Evolutionary conservation across 192 early-diverging fungal species (phyloP), one percentile per base, ranked within the genome.

Genomic region (Coemansia sp.): DNA sequence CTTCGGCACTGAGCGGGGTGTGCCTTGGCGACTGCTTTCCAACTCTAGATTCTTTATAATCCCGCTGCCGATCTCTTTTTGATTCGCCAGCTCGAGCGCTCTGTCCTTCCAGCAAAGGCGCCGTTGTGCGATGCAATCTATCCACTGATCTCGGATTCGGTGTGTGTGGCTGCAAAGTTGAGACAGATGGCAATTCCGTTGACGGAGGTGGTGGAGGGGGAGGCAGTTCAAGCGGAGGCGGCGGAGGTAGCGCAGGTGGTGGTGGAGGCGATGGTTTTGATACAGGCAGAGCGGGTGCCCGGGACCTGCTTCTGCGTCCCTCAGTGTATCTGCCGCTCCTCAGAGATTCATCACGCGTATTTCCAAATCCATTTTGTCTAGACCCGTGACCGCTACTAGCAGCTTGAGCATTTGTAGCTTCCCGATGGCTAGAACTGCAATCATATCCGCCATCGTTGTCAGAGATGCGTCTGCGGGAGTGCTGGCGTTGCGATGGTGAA

Each of bases 401-500:
- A 15, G n/a, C n/a, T 27, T 5, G 9, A 3, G 24, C 25, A 49
- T 1, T 13, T 14, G 47, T 12, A 11, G 18, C 34, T 37, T 37
- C 5, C 34, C 34, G 47, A 25, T 27, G 47, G 24, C 9, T 17
- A 43, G 45, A 37, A 1, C 3, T 8, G 11, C 11, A 10, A 8
- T 10, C 7, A 22, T 60, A 33, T 1, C 51, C 34, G 37, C 27
- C 47, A 23, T 37, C 34, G 37, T 19, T 45, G n/a, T 62, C 54
- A 22, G 57, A 39, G 14, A 18, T 22, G 7, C 59, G 66, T 49
- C 55, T 68, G 23, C 62, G 34, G 22, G 17, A n/a, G 5, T 39
- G 41, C 41, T 61, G 59, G n/a, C 40, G 48, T 10, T 30, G 21
- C 17, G 59, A 52, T 14, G 40, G 39, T 15, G 66, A 62, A 19